These are phyloP conservation scores for Metarhizium guizhouense DNA, from an alignment of 2,329 filamentous ascomycete genomes.

Conservation along the genomic window DNA sequence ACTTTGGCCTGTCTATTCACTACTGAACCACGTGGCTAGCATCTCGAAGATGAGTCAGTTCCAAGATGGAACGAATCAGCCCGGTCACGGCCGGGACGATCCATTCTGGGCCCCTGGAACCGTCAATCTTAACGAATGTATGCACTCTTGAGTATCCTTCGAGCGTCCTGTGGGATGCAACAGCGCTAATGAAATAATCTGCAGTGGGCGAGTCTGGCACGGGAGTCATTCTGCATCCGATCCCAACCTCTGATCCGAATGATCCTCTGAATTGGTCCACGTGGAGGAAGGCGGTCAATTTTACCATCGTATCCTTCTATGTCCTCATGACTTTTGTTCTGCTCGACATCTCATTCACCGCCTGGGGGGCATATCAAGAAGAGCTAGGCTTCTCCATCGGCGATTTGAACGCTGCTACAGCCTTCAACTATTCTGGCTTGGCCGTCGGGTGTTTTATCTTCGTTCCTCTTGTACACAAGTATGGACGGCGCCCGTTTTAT, in stretches of 20 bases:
- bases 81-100: background rate
- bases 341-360: background rate
- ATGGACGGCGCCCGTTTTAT: constrained; percentile 23
- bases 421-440: background rate
- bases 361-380: background rate
- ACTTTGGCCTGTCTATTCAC: background rate
- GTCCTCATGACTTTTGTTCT: background rate
- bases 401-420: background rate
- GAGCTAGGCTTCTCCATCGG: background rate
- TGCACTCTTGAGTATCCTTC: no score
- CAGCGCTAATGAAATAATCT: background rate
- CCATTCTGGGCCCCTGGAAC: background rate
- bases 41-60: background rate
- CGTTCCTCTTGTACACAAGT: constrained; percentile 24
- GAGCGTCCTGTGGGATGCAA: no score
- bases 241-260: background rate
- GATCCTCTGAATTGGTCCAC: background rate
- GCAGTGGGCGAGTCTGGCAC: background rate
- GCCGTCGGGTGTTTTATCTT: constrained; percentile 13
- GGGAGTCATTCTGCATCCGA: background rate
- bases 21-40: background rate
- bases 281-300: background rate
- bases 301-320: background rate
- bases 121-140: background rate
- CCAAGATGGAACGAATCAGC: background rate